These are phyloP conservation scores for Zychaea mexicana DNA, from an alignment of 371 early-diverging fungal species.

Conservation along the genomic window DNA sequence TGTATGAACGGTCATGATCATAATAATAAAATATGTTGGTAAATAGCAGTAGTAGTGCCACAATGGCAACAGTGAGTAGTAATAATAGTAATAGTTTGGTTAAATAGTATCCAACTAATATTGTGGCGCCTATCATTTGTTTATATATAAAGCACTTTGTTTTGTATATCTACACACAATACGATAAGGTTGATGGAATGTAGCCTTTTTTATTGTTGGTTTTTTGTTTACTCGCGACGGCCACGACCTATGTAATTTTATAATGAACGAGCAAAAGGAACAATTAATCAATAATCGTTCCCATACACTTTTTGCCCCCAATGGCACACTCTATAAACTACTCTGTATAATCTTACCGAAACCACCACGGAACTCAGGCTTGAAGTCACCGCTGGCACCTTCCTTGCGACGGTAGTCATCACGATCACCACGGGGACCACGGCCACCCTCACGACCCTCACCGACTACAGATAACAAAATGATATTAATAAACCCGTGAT, in stretches of 20 bases:
- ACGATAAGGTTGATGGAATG: background rate
- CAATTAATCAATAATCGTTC: background rate
- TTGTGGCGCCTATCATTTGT: background rate
- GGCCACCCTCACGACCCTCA: constrained; percentile 55
- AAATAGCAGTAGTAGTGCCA: no score
- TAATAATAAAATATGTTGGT: no score
- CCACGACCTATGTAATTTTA: constrained; percentile 34
- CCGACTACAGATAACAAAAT: constrained; percentile 25
- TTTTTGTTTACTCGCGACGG: constrained; percentile 45
- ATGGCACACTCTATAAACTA: background rate
- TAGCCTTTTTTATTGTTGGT: constrained; percentile 5
- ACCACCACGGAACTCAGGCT: constrained; percentile 94
- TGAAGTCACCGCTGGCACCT: constrained; percentile 90
- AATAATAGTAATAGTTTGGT: background rate
- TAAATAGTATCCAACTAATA: background rate
- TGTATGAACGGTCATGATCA: no score
- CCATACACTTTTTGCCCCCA: no score
- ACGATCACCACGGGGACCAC: constrained; percentile 72
- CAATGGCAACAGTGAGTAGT: no score
- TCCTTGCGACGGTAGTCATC: constrained; percentile 94
- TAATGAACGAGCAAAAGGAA: background rate
- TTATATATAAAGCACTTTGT: background rate
- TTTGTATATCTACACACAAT: background rate
- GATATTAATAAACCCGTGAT: background rate
- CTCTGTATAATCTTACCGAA: constrained; percentile 52